Conservation (phyloP, 1,139 yeast genomes). For the Geotrichum restrictum region DNA sequence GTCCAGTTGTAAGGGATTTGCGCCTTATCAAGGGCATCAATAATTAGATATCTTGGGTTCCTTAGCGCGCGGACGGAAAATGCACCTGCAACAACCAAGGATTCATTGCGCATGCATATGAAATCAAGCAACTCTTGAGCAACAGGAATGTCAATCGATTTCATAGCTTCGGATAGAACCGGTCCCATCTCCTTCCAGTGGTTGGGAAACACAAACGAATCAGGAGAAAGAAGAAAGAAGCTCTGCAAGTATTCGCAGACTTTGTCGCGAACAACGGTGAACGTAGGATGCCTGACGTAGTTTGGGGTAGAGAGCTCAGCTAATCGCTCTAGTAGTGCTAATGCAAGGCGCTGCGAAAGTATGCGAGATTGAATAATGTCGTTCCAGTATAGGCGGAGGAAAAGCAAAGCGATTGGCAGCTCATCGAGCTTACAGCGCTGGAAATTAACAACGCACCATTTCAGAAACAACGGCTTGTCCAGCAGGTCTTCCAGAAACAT, state of each 20-base stretch:
- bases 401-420: slow-evolving; percentile 54
- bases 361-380: slow-evolving; percentile 53
- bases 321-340: slow-evolving; percentile 26
- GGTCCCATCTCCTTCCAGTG: slow-evolving; percentile 64
- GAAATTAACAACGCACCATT: slow-evolving; percentile 58
- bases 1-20: slow-evolving; percentile 26
- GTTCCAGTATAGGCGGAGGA: slow-evolving; percentile 68
- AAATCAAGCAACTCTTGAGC: slow-evolving; percentile 31
- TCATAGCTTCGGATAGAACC: slow-evolving; percentile 46
- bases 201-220: slow-evolving; percentile 72
- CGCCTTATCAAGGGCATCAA: slow-evolving; percentile 27
- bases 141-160: slow-evolving; percentile 20
- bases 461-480: slow-evolving; percentile 57
- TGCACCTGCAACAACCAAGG: slow-evolving; percentile 30
- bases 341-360: slow-evolving; percentile 33
- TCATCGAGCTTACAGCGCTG: slow-evolving; percentile 46
- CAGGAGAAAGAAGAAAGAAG: slow-evolving; percentile 54
- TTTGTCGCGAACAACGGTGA: slow-evolving; percentile 14
- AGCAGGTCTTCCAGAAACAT: slow-evolving; percentile 65
- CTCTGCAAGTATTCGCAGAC: slow-evolving; percentile 24
- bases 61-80: slow-evolving; percentile 26
- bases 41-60: slow-evolving; percentile 24
- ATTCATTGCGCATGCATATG: slow-evolving; percentile 33
- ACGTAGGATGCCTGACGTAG: slow-evolving; percentile 10
- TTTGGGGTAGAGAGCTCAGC: slow-evolving; percentile 17